These are phyloP conservation scores for Martiniozyma asiatica DNA, from an alignment of 1,139 yeast genomes.

Conservation along the genomic window DNA sequence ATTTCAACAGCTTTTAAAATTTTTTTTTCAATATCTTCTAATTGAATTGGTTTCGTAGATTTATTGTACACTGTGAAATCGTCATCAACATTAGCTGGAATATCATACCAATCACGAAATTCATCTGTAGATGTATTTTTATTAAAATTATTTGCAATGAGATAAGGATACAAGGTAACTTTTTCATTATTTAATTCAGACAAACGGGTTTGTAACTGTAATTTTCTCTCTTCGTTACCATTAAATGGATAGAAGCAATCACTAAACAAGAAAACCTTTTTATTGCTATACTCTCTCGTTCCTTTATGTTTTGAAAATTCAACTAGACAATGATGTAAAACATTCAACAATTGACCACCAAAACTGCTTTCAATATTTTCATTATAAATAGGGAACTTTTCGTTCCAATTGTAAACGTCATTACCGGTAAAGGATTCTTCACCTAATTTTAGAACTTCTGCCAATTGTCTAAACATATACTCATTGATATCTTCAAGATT, in stretches of 20 bases:
- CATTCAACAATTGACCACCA: slow-evolving; percentile 17
- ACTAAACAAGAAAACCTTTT: slow-evolving; percentile 43
- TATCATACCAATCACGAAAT: slow-evolving; percentile 35
- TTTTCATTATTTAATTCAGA: slow-evolving; percentile 44
- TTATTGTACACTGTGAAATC: slow-evolving; percentile 12
- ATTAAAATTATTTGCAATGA: slow-evolving; percentile 27
- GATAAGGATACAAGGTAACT: slow-evolving; percentile 53
- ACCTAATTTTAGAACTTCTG: slow-evolving; percentile 17
- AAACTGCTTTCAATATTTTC: slow-evolving; percentile 10
- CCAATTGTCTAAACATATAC: slow-evolving; percentile 27
- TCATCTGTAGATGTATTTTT: slow-evolving; percentile 36
- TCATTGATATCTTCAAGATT: slow-evolving; percentile 29
- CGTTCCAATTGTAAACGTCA: slow-evolving; percentile 6
- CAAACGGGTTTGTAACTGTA: slow-evolving; percentile 43
- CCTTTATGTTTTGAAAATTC: slow-evolving; percentile 24
- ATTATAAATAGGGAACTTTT: slow-evolving; percentile 17
- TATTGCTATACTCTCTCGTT: slow-evolving; percentile 27
- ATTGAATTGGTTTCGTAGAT: slow-evolving; percentile 30
- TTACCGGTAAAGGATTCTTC: neutral
- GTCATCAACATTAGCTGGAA: slow-evolving; percentile 9
- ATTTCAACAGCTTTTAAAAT: slow-evolving; percentile 50
- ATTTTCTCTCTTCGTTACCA: slow-evolving; percentile 22
- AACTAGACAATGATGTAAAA: slow-evolving; percentile 26
- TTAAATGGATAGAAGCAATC: slow-evolving; percentile 44
- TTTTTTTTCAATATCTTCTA: slow-evolving; percentile 33